These are phyloP conservation scores for Allium cepa DNA, from an alignment of 106 monocot species.

Conservation along the genomic window DNA sequence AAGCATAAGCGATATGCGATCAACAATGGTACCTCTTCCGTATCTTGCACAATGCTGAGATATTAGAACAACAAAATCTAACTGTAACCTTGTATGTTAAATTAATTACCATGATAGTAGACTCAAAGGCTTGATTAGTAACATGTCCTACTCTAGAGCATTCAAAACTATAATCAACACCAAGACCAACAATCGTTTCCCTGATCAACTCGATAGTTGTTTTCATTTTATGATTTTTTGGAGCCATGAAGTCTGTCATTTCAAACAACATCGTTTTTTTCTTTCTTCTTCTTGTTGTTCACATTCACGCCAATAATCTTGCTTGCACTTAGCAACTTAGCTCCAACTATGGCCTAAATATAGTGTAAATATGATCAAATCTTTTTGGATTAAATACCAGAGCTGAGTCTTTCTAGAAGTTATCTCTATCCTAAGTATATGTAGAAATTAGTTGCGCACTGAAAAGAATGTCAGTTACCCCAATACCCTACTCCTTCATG, in stretches of 20 bases:
- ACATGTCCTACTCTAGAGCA: neutral
- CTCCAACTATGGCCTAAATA: neutral
- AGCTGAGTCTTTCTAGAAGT: neutral
- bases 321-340: too few relatives aligned
- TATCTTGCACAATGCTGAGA: neutral
- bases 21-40: slow-evolving; percentile 1
- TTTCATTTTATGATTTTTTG: neutral
- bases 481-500: neutral
- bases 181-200: slow-evolving; percentile 2
- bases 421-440: neutral
- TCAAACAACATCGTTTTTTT: neutral
- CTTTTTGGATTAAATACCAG: neutral
- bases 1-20: neutral
- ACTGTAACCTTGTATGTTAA: neutral
- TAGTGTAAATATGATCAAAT: neutral
- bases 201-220: neutral
- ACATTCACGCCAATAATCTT: slow-evolving; percentile 2
- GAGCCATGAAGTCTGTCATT: slow-evolving; percentile 7
- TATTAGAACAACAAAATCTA: neutral
- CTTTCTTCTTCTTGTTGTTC: neutral
- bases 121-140: neutral
- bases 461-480: neutral
- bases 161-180: slow-evolving; percentile 9
- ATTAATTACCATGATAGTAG: neutral
- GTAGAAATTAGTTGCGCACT: neutral